Conservation (phyloP, 1,139 yeast genomes). For the Geotrichum restrictum region DNA sequence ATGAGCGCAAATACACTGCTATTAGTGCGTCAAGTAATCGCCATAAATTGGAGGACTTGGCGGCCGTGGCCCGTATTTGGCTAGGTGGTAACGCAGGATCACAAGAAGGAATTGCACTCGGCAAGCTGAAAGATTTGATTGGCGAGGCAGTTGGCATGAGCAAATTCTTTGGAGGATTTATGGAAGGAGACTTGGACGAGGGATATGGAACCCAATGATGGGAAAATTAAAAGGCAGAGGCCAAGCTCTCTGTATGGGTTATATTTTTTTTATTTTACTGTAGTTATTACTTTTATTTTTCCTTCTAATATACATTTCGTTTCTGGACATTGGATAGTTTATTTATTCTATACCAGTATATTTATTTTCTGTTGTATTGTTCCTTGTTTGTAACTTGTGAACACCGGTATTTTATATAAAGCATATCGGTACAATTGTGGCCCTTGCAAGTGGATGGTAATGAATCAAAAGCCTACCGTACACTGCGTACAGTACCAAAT, state of each 20-base stretch:
- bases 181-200: slow-evolving; percentile 28
- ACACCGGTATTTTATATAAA: too few species aligned
- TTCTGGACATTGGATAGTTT: too few species aligned
- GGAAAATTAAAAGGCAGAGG: not conserved
- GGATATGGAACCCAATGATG: slow-evolving; percentile 29
- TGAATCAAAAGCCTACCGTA: too few species aligned
- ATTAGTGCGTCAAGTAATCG: not conserved
- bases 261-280: not conserved
- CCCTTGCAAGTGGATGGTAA: too few species aligned
- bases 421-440: too few species aligned
- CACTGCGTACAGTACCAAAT: too few species aligned
- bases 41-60: slow-evolving; percentile 23
- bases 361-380: too few species aligned
- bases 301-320: not conserved
- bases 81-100: slow-evolving; percentile 39
- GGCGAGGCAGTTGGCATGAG: slow-evolving; percentile 36
- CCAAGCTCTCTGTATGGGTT: not conserved
- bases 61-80: slow-evolving; percentile 39
- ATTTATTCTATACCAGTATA: too few species aligned
- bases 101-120: slow-evolving; percentile 32
- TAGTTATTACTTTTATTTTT: not conserved
- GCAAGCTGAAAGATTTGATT: slow-evolving; percentile 34
- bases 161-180: slow-evolving; percentile 33
- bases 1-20: slow-evolving; percentile 18
- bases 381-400: too few species aligned